phyloP scores from a whole-genome alignment of 2,329 filamentous ascomycete species.

The Gremmenia infestans region DNA sequence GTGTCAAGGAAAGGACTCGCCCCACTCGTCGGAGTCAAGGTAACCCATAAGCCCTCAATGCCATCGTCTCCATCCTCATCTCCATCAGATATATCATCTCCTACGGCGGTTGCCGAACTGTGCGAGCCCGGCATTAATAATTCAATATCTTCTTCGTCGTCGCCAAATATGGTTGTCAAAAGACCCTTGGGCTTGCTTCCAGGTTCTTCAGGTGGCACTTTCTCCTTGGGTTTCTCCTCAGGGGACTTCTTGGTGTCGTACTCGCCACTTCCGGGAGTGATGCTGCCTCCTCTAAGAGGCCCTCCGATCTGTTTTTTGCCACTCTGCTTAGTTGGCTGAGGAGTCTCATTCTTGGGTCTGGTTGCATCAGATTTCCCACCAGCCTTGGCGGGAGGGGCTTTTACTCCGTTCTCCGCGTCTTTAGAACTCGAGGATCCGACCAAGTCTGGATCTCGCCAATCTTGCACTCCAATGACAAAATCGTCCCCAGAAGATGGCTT shows the following conservation, averaged over 20 bases:
- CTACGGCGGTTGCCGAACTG: conserved; percentile 2
- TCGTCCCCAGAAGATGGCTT: conserved; percentile 44
- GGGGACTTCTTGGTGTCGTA: conserved; percentile 40
- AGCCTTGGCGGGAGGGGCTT: conserved; percentile 18
- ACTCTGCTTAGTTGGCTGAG: conserved; percentile 16
- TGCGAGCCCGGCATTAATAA: conserved; percentile 13
- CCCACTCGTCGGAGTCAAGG: conserved; percentile 83
- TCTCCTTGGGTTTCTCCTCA: conserved; percentile 27
- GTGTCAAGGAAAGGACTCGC: conserved; percentile 95
- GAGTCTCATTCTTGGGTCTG: conserved; percentile 14
- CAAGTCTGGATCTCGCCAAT: conserved; percentile 78
- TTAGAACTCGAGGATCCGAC: conserved; percentile 37
- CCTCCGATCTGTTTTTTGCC: conserved; percentile 27
- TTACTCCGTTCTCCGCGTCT: conserved; percentile 30
- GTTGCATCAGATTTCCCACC: conserved; percentile 27
- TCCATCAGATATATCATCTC: conserved; percentile 19
- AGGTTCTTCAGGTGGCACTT: conserved; percentile 15
- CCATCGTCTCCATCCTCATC: conserved; percentile 36
- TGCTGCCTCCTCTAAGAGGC: conserved; percentile 56
- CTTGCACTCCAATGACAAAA: conserved; percentile 79
- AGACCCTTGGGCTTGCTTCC: conserved; percentile 34
- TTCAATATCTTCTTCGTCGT: conserved; percentile 37
- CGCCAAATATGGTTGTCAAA: conserved; percentile 47
- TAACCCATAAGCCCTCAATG: conserved; percentile 90
- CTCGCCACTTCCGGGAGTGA: conserved; percentile 68